A percentile compares a stretch with the other conserved stretches of the same genome.
phyloP scores from a whole-genome alignment of 441 rosid genomes.

The Corymbia citriodora region DNA sequence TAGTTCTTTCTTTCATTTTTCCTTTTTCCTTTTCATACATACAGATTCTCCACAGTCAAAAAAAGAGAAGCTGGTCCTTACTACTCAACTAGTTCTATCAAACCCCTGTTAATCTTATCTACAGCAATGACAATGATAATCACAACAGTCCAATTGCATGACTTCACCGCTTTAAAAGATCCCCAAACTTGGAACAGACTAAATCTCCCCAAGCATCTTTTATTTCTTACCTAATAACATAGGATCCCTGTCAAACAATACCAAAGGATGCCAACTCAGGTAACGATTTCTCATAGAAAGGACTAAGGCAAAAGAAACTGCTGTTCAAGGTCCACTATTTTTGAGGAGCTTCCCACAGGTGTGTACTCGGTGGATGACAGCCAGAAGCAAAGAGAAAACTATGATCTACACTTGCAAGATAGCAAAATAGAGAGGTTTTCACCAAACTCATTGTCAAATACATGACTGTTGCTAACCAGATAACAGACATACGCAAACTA shows the following conservation, averaged over 20 bases:
- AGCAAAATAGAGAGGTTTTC: neutral
- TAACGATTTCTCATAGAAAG: neutral
- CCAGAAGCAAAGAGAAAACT: neutral
- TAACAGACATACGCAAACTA: neutral
- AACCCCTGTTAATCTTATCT: neutral
- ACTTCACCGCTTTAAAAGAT: neutral
- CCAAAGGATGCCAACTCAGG: neutral
- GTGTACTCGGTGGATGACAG: neutral
- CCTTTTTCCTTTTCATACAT: neutral
- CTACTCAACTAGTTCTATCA: neutral
- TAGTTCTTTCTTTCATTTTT: neutral
- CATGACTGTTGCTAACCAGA: neutral
- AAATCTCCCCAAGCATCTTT: neutral
- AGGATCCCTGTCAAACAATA: neutral
- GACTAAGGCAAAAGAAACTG: neutral
- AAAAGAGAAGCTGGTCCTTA: neutral
- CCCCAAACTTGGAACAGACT: neutral
- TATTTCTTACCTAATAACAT: neutral
- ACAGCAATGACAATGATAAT: neutral
- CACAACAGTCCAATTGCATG: neutral
- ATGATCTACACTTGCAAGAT: neutral
- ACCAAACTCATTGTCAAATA: neutral
- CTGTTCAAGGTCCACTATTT: neutral
- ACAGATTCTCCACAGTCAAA: neutral
- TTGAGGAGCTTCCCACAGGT: neutral